A percentile compares a stretch with the other conserved stretches of the same genome.
Conservation (phyloP, 1,139 yeast species). For the Lodderomyces oxycetoniae region DNA sequence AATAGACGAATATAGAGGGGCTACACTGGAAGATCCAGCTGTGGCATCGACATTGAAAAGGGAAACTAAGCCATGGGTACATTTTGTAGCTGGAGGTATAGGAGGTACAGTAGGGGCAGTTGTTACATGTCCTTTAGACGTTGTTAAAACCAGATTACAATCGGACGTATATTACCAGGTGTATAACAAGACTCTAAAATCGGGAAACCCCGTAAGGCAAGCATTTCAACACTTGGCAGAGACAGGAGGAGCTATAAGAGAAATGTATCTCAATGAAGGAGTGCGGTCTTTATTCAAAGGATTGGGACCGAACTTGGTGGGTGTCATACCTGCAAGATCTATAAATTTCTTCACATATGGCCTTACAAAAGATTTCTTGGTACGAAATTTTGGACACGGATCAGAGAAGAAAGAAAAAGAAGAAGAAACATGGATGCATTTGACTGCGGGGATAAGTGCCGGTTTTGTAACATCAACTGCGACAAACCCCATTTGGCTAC, state of each 20-base stretch:
- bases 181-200: conserved; percentile 40
- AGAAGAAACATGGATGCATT: conserved; percentile 83
- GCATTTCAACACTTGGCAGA: conserved; percentile 74
- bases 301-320: conserved; percentile 91
- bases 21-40: conserved; percentile 1
- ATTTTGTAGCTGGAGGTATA: conserved; percentile 96
- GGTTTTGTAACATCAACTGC: conserved; percentile 95
- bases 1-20: conserved; percentile 2
- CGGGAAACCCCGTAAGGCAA: conserved; percentile 36
- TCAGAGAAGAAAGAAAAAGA: conserved; percentile 40
- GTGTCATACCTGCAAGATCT: conserved; percentile 98
- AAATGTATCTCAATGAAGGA: conserved; percentile 75
- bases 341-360: conserved; percentile 97
- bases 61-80: conserved; percentile 79
- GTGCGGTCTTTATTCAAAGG: conserved; percentile 86
- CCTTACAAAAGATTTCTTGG: conserved; percentile 71
- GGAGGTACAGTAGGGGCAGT: conserved; percentile 99
- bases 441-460: conserved; percentile 85
- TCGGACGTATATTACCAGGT: conserved; percentile 63
- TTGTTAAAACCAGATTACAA: conserved; percentile 91
- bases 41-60: conserved; percentile 4
- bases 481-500: conserved; percentile 99
- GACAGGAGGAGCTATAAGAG: conserved; percentile 67
- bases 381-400: conserved; percentile 51
- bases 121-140: conserved; percentile 92